These are phyloP conservation scores for Melastoma malabathricum DNA, from an alignment of 345 rosid genomes.

Conservation along the genomic window DNA sequence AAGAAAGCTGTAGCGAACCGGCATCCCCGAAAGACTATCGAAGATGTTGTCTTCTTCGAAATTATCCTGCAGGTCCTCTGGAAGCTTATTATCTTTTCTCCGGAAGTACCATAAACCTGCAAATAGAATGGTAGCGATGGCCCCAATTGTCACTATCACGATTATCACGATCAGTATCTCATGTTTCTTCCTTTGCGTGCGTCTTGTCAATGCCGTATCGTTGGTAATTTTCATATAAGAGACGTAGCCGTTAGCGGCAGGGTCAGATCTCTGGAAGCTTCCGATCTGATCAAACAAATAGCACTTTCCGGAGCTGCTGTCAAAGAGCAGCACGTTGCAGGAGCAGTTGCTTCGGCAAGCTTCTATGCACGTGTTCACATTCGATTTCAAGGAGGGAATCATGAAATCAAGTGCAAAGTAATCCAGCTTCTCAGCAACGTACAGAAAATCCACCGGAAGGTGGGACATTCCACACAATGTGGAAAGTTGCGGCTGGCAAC, in stretches of 20 bases:
- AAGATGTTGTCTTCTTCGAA: constrained; percentile 22
- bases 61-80: constrained; percentile 11
- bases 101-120: constrained; percentile 14
- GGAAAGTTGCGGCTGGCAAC: constrained; percentile 20
- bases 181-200: background rate
- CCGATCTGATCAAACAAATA: constrained; percentile 37
- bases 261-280: constrained; percentile 16
- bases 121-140: constrained; percentile 17
- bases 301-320: constrained; percentile 22
- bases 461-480: constrained; percentile 16
- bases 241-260: constrained; percentile 15
- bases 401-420: constrained; percentile 34
- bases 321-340: constrained; percentile 29
- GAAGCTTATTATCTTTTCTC: constrained; percentile 6
- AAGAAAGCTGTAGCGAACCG: constrained; percentile 16
- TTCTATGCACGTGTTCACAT: constrained; percentile 21
- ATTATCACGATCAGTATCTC: constrained; percentile 8
- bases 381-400: constrained; percentile 13
- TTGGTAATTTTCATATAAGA: constrained; percentile 23
- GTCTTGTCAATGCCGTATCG: constrained; percentile 1
- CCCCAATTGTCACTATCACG: constrained; percentile 10
- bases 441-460: constrained; percentile 10
- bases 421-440: constrained; percentile 30
- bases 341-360: constrained; percentile 40
- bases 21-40: constrained; percentile 14